These are phyloP conservation scores for Vachellia collinsii DNA, from an alignment of 306 rosid species.

Conservation along the genomic window DNA sequence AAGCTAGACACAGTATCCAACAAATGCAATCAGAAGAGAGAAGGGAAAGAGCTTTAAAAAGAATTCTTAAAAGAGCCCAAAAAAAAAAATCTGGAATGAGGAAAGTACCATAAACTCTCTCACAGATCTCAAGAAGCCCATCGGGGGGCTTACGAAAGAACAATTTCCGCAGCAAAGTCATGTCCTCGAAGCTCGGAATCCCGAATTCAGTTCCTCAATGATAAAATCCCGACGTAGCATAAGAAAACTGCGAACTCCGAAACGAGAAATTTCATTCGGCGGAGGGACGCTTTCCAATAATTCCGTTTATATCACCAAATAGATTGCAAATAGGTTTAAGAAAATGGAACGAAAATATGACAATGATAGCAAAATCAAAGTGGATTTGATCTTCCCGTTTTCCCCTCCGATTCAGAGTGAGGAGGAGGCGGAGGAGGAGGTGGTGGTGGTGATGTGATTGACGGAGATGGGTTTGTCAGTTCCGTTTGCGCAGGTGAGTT, in stretches of 20 bases:
- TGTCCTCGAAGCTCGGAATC: conserved; percentile 30
- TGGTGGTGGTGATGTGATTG: not conserved
- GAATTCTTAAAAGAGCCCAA: not conserved
- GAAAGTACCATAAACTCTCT: conserved; percentile 78
- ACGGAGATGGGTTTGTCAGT: conserved; percentile 34
- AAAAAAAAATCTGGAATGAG: not conserved
- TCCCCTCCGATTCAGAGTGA: not conserved
- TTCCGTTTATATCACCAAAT: too few species aligned
- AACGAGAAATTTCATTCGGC: not conserved
- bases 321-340: not conserved
- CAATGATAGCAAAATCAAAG: not conserved
- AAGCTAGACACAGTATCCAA: conserved; percentile 8
- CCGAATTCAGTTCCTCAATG: not conserved
- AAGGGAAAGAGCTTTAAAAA: not conserved
- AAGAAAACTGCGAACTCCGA: not conserved
- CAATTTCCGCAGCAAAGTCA: conserved; percentile 82
- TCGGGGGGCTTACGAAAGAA: conserved; percentile 92
- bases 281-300: not conserved
- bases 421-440: not conserved
- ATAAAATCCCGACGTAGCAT: not conserved
- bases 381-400: not conserved
- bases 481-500: conserved; percentile 31
- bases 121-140: conserved; percentile 87
- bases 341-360: not conserved
- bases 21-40: conserved; percentile 1